These are phyloP conservation scores for Umbilicaria muhlenbergii DNA, from an alignment of 495 filamentous ascomycete species.

Conservation along the genomic window DNA sequence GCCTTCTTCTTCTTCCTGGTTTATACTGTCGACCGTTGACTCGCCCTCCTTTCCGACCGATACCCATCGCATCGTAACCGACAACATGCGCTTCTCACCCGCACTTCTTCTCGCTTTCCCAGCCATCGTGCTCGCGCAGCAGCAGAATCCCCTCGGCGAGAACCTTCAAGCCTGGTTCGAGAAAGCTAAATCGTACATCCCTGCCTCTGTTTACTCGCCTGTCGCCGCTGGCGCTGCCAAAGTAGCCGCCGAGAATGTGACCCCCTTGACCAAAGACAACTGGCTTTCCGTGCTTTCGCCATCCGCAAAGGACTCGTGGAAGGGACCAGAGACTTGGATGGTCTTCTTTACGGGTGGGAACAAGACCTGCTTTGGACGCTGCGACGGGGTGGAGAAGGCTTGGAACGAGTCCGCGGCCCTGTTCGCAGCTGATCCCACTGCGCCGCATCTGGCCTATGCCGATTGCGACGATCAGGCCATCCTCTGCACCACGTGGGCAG, in stretches of 20 bases:
- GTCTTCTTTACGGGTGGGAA: slow-evolving; percentile 71
- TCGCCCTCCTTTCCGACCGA: background rate
- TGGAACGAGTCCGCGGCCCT: slow-evolving; percentile 54
- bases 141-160: slow-evolving; percentile 57
- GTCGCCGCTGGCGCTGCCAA: slow-evolving; percentile 36
- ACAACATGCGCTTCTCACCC: slow-evolving; percentile 57
- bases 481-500: slow-evolving; percentile 71
- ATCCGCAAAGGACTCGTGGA: slow-evolving; percentile 33
- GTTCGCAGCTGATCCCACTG: slow-evolving; percentile 46
- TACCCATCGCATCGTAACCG: slow-evolving; percentile 11
- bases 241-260: slow-evolving; percentile 35
- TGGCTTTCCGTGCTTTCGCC: slow-evolving; percentile 56
- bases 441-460: slow-evolving; percentile 56
- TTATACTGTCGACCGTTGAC: slow-evolving; percentile 2
- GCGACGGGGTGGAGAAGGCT: slow-evolving; percentile 32
- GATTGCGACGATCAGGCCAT: slow-evolving; percentile 68
- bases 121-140: slow-evolving; percentile 53
- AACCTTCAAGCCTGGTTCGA: slow-evolving; percentile 50
- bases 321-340: slow-evolving; percentile 58
- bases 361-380: slow-evolving; percentile 67
- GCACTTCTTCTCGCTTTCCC: slow-evolving; percentile 49
- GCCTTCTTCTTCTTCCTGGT: too few species aligned
- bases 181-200: slow-evolving; percentile 43
- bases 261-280: slow-evolving; percentile 50
- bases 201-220: slow-evolving; percentile 32